A percentile compares a stretch with the other conserved stretches of the same genome.
These are phyloP conservation scores for Rubus idaeus DNA, from an alignment of 306 rosid genomes.

Conservation along the genomic window DNA sequence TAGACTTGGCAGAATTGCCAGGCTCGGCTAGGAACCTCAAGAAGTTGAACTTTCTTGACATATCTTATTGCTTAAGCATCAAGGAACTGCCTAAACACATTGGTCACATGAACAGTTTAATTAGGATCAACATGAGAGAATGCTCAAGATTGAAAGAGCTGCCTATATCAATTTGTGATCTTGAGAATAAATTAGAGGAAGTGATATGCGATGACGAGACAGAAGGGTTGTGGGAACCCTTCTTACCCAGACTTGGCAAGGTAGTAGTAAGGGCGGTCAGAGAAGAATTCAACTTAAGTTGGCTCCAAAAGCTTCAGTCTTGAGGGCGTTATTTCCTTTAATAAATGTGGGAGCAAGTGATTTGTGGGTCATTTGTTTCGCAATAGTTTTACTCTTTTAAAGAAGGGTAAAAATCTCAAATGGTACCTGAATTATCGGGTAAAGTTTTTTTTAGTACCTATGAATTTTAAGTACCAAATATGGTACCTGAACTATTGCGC, in stretches of 20 bases:
- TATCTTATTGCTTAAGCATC: constrained; percentile 49
- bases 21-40: constrained; percentile 32
- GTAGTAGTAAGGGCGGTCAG: background rate
- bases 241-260: background rate
- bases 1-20: constrained; percentile 41
- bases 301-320: background rate
- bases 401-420: no score
- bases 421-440: no score
- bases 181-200: constrained; percentile 25
- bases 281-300: background rate
- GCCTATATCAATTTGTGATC: constrained; percentile 40
- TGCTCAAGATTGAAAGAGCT: constrained; percentile 38
- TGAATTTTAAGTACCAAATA: no score
- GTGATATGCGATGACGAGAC: constrained; percentile 50
- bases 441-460: no score
- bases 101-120: constrained; percentile 31
- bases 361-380: background rate
- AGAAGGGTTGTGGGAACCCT: constrained; percentile 5
- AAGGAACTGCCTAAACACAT: constrained; percentile 40
- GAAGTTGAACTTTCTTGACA: constrained; percentile 39
- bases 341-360: background rate
- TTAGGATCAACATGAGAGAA: constrained; percentile 32
- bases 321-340: background rate
- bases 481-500: no score
- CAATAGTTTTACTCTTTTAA: background rate